These are phyloP conservation scores for Pythium grandisporangium DNA, from an alignment of 352 stramenopile genomes.

Conservation along the genomic window DNA sequence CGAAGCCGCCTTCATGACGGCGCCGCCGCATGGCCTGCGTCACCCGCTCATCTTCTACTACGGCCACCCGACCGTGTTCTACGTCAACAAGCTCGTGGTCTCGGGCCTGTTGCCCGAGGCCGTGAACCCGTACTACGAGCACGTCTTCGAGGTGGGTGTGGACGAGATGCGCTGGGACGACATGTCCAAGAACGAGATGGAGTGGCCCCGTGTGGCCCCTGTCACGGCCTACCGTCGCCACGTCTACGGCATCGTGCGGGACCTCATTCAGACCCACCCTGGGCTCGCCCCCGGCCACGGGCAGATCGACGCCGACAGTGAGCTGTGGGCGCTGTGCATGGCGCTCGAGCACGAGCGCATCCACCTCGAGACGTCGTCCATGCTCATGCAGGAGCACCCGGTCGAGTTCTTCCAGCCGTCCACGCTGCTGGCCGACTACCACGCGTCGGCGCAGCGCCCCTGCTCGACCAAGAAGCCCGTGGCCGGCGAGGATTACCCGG, in stretches of 20 bases:
- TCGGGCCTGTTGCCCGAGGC: conserved; percentile 81
- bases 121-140: conserved; percentile 92
- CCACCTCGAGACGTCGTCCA: conserved; percentile 95
- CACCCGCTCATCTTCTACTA: conserved; percentile 99
- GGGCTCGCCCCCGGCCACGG: conserved; percentile 66
- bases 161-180: conserved; percentile 99
- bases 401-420: conserved; percentile 85
- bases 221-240: conserved; percentile 89
- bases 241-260: conserved; percentile 86
- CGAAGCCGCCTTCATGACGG: conserved; percentile 85
- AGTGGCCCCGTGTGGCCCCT: conserved; percentile 87
- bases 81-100: conserved; percentile 96
- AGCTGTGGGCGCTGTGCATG: conserved; percentile 94
- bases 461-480: conserved; percentile 34
- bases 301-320: conserved; percentile 72
- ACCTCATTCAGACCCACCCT: conserved; percentile 84
- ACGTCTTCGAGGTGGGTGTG: conserved; percentile 95
- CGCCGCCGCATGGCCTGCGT: conserved; percentile 89
- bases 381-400: conserved; percentile 91
- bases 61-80: conserved; percentile 93
- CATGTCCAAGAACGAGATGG: conserved; percentile 96
- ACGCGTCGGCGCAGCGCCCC: conserved; percentile 43
- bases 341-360: conserved; percentile 96
- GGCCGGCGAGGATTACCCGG: conserved; percentile 79
- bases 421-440: conserved; percentile 77